Evolutionary conservation across 805 yeast species (phyloP).

Genomic region (Metschnikowia matae): DNA sequence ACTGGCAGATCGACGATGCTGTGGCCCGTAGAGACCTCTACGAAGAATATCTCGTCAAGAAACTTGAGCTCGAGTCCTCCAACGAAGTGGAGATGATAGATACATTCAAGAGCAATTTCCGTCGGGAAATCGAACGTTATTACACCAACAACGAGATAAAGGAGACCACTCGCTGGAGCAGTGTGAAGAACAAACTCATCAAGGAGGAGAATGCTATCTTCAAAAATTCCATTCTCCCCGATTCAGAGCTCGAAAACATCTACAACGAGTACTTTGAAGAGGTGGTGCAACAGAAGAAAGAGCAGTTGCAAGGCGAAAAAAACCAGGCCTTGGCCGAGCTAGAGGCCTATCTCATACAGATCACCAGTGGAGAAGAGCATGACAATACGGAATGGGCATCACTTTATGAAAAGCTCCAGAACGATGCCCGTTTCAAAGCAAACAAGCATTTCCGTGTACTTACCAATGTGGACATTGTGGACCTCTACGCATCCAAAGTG

Average conservation of each 20-base stretch:
- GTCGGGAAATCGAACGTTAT: constrained; percentile 40
- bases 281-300: constrained; percentile 31
- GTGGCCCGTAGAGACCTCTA: constrained; percentile 54
- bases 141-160: constrained; percentile 35
- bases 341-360: constrained; percentile 44
- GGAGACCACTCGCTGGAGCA: constrained; percentile 62
- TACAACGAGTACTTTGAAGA: constrained; percentile 48
- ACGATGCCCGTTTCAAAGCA: constrained; percentile 53
- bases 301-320: constrained; percentile 25
- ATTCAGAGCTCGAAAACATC: constrained; percentile 50
- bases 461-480: constrained; percentile 56
- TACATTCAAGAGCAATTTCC: constrained; percentile 53
- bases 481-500: constrained; percentile 42
- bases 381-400: constrained; percentile 36
- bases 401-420: constrained; percentile 30
- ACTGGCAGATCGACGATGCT: constrained; percentile 66
- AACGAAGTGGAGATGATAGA: constrained; percentile 52
- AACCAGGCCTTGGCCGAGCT: constrained; percentile 52
- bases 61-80: constrained; percentile 45
- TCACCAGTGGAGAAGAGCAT: constrained; percentile 26
- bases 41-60: constrained; percentile 53
- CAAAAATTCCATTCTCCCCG: constrained; percentile 55
- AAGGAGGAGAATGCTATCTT: constrained; percentile 64
- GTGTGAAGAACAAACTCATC: constrained; percentile 45
- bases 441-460: constrained; percentile 52